phyloP scores from a whole-genome alignment of 768 basidiomycete species.

The Leccinum incarnatum region DNA sequence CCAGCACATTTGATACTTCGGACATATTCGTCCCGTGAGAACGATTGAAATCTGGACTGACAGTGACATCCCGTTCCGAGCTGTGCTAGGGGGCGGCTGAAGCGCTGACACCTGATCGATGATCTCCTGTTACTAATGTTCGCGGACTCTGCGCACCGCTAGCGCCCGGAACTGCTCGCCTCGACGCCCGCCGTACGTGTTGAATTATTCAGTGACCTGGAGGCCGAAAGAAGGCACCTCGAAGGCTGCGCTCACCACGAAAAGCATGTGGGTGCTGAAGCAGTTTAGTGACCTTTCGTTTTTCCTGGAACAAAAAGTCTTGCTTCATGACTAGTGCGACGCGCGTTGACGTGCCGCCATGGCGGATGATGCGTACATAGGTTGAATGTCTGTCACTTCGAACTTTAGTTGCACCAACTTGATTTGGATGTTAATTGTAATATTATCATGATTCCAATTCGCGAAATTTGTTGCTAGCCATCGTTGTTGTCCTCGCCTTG shows the following conservation, averaged over 20 bases:
- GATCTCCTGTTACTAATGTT: too few relatives aligned
- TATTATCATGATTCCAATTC: neutral
- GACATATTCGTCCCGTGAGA: too few relatives aligned
- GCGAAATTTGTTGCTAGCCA: neutral
- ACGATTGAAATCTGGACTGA: too few relatives aligned
- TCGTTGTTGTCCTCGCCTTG: too few relatives aligned
- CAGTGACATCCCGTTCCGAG: too few relatives aligned
- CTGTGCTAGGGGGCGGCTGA: too few relatives aligned
- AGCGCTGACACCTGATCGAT: too few relatives aligned
- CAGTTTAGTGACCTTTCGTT: conserved; percentile 8
- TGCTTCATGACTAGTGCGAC: neutral
- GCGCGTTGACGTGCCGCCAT: neutral
- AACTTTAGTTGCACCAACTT: neutral
- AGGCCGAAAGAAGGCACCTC: conserved; percentile 11
- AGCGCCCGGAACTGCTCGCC: too few relatives aligned
- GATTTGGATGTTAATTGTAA: neutral
- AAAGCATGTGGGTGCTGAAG: neutral
- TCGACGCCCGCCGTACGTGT: too few relatives aligned
- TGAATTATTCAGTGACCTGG: too few relatives aligned
- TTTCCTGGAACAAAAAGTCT: neutral
- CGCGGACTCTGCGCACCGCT: too few relatives aligned
- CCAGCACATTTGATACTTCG: too few relatives aligned
- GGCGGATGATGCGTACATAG: neutral
- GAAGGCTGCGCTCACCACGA: conserved; percentile 4
- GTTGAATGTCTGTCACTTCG: neutral